Conservation (phyloP, 2,329 filamentous ascomycete species). For the Colletotrichum cordylinicola region DNA sequence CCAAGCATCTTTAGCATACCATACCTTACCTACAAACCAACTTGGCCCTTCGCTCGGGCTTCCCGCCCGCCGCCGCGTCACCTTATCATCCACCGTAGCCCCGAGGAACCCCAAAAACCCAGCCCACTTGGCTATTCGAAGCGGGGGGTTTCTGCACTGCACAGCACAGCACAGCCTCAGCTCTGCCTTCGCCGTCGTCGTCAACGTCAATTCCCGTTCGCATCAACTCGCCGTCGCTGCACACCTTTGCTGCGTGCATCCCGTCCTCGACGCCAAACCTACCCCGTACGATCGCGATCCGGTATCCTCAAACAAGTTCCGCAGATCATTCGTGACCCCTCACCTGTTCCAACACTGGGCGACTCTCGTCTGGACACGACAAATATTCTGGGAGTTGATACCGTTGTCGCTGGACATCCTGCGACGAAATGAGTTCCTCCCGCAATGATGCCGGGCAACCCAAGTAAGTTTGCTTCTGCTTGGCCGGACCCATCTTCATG, state of each 20-base stretch:
- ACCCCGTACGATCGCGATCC: not conserved
- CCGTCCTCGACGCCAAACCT: not conserved
- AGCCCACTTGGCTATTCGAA: conserved; percentile 25
- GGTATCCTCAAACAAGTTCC: not conserved
- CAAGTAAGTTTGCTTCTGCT: conserved; percentile 31
- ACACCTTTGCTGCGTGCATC: not conserved
- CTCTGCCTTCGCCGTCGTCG: conserved; percentile 24
- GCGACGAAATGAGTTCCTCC: conserved; percentile 26
- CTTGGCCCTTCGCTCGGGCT: conserved; percentile 8
- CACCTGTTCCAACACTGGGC: conserved; percentile 11
- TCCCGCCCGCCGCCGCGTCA: conserved; percentile 24
- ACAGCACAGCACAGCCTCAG: conserved; percentile 25
- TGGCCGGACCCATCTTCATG: not conserved
- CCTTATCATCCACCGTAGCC: conserved; percentile 20
- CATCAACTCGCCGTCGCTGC: conserved; percentile 4
- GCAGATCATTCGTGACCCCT: conserved; percentile 3
- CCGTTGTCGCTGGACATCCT: conserved; percentile 21
- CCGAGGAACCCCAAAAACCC: conserved; percentile 18
- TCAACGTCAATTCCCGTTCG: conserved; percentile 15
- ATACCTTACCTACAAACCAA: not conserved
- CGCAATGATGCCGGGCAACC: conserved; percentile 42
- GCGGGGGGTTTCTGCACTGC: conserved; percentile 23
- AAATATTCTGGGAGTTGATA: conserved; percentile 18
- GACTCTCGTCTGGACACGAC: conserved; percentile 6
- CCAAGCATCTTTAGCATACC: not conserved